A percentile compares a stretch with the other conserved stretches of the same genome.
Evolutionary conservation across 495 filamentous ascomycete species (phyloP).

Genomic region (Antarctomyces pellizariae): DNA sequence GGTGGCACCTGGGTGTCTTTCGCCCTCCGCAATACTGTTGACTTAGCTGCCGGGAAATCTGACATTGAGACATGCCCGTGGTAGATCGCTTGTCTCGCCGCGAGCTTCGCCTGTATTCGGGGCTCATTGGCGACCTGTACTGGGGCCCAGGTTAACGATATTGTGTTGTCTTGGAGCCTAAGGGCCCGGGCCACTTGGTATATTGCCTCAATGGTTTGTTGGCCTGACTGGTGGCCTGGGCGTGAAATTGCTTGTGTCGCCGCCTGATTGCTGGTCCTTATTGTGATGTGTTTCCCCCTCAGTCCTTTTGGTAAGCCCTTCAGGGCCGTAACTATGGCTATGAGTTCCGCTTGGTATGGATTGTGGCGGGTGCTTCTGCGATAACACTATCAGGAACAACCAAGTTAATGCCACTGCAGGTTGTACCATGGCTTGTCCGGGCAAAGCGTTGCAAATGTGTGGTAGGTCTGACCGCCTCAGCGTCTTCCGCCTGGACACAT

Average conservation of each 20-base stretch:
- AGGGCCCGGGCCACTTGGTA: constrained; percentile 2
- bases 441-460: too few relatives aligned
- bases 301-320: constrained; percentile 3
- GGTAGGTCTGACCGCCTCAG: not conserved
- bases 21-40: constrained; percentile 1
- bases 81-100: constrained; percentile 3
- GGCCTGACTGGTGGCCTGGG: constrained; percentile 4
- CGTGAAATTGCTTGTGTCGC: constrained; percentile 1
- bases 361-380: constrained; percentile 3
- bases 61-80: not conserved
- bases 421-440: too few relatives aligned
- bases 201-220: constrained; percentile 4
- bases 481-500: too few relatives aligned
- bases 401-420: constrained; percentile 2
- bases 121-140: constrained; percentile 1
- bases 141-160: constrained; percentile 1
- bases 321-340: constrained; percentile 4
- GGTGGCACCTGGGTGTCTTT: not conserved
- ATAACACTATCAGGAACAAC: constrained; percentile 1
- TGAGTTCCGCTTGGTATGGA: constrained; percentile 3
- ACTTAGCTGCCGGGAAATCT: constrained; percentile 2
- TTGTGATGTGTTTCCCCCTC: constrained; percentile 4
- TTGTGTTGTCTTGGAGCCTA: constrained; percentile 1
- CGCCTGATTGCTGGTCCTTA: constrained; percentile 5
- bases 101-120: constrained; percentile 3